Conservation (phyloP, 2,329 filamentous ascomycete species). For the Aspergillus brasiliensis region DNA sequence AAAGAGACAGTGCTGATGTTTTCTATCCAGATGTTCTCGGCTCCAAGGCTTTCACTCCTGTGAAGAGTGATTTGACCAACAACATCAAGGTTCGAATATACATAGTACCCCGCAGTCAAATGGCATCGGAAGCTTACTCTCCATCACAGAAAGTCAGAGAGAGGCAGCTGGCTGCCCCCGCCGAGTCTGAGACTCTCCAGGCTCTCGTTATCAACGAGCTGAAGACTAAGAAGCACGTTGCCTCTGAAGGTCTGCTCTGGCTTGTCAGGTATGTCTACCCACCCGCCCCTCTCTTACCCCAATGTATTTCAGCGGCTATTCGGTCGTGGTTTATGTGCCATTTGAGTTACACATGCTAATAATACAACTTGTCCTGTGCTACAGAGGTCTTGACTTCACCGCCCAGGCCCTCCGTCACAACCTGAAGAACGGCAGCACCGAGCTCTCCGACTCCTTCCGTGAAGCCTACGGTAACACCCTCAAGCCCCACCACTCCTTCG, state of each 20-base stretch:
- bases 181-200: constrained; percentile 81
- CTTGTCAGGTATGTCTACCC: constrained; percentile 68
- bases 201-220: constrained; percentile 83
- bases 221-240: constrained; percentile 83
- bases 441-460: constrained; percentile 86
- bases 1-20: constrained; percentile 11
- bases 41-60: constrained; percentile 77
- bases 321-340: background rate
- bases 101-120: constrained; percentile 9
- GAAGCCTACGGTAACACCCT: constrained; percentile 81
- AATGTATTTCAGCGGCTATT: background rate
- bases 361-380: constrained; percentile 1
- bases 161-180: constrained; percentile 74
- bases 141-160: constrained; percentile 77
- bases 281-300: background rate
- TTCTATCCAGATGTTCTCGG: constrained; percentile 59
- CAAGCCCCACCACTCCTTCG: constrained; percentile 85
- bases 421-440: constrained; percentile 65
- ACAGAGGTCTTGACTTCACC: constrained; percentile 91
- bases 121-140: constrained; percentile 13
- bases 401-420: constrained; percentile 80
- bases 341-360: constrained; percentile 4
- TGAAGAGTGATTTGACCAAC: constrained; percentile 87
- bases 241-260: constrained; percentile 90
- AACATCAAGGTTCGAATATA: constrained; percentile 75